Conservation (phyloP, 2,329 filamentous ascomycete genomes). For the Talaromyces sp. region DNA sequence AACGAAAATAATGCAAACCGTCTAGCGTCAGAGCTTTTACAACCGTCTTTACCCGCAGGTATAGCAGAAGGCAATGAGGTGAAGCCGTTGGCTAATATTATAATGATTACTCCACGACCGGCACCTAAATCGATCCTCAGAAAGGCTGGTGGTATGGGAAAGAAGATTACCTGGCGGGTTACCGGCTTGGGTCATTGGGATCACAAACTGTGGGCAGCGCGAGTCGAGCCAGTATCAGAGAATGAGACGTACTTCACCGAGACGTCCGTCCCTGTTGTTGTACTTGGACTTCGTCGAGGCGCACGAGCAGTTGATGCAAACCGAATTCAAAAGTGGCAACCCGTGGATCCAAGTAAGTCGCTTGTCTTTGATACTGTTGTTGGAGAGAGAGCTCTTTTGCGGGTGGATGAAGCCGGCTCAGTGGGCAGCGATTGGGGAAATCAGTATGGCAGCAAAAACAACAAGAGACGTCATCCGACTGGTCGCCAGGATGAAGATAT, state of each 20-base stretch:
- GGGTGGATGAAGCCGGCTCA: constrained; percentile 69
- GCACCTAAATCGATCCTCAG: constrained; percentile 69
- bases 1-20: constrained; percentile 65
- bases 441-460: constrained; percentile 57
- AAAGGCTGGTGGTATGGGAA: constrained; percentile 82
- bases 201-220: constrained; percentile 81
- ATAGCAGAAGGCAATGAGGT: constrained; percentile 64
- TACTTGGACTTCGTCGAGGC: constrained; percentile 73
- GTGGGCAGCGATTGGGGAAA: constrained; percentile 62
- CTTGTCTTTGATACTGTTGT: constrained; percentile 79
- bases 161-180: constrained; percentile 79
- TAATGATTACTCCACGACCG: constrained; percentile 79
- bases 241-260: constrained; percentile 71
- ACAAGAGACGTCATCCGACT: constrained; percentile 58
- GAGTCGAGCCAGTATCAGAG: constrained; percentile 67
- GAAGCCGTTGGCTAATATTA: constrained; percentile 80
- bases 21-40: constrained; percentile 59
- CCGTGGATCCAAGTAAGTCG: constrained; percentile 65
- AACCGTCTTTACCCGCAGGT: constrained; percentile 59
- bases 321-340: constrained; percentile 79
- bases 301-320: constrained; percentile 74
- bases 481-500: constrained; percentile 53
- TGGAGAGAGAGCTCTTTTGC: constrained; percentile 78
- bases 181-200: constrained; percentile 71
- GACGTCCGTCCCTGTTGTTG: constrained; percentile 71